phyloP scores from a whole-genome alignment of 352 stramenopile genomes.

The Pythium insidiosum region DNA sequence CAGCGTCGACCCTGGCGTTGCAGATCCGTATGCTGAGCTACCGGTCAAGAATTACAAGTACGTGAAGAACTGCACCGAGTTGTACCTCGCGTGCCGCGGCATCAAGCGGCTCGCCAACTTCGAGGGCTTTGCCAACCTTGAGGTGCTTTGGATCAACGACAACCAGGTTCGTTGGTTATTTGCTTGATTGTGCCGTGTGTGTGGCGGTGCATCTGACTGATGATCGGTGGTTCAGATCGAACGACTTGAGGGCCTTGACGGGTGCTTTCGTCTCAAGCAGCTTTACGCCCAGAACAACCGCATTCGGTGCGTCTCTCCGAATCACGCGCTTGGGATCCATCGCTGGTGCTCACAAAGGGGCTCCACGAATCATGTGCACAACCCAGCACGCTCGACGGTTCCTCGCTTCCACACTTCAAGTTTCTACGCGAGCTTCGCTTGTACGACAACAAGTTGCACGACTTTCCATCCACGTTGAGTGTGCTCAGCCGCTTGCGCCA shows the following conservation, averaged over 20 bases:
- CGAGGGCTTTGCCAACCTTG: constrained; percentile 83
- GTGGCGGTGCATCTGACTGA: too few relatives aligned
- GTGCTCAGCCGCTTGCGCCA: constrained; percentile 27
- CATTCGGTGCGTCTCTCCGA: constrained; percentile 53
- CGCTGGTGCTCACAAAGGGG: too few relatives aligned
- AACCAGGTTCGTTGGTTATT: constrained; percentile 40
- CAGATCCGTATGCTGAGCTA: constrained; percentile 72
- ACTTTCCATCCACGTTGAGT: constrained; percentile 29
- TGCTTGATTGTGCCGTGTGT: too few relatives aligned
- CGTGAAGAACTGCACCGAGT: constrained; percentile 84
- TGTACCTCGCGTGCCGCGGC: constrained; percentile 69
- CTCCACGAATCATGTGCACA: too few relatives aligned
- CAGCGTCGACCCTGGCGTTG: too few relatives aligned
- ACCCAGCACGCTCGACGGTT: constrained; percentile 33
- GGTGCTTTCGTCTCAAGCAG: constrained; percentile 84
- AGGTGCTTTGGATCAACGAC: constrained; percentile 86
- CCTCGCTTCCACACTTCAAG: constrained; percentile 51
- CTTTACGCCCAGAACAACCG: constrained; percentile 86
- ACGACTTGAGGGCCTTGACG: constrained; percentile 57
- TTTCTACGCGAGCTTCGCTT: constrained; percentile 51
- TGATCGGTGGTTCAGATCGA: constrained; percentile 49
- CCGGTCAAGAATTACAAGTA: constrained; percentile 88
- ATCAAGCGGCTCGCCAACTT: constrained; percentile 82
- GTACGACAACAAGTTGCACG: constrained; percentile 47
- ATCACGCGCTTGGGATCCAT: too few relatives aligned